phyloP scores from a whole-genome alignment of 73 alveolate genomes.

The Tetrahymena elliotti region DNA sequence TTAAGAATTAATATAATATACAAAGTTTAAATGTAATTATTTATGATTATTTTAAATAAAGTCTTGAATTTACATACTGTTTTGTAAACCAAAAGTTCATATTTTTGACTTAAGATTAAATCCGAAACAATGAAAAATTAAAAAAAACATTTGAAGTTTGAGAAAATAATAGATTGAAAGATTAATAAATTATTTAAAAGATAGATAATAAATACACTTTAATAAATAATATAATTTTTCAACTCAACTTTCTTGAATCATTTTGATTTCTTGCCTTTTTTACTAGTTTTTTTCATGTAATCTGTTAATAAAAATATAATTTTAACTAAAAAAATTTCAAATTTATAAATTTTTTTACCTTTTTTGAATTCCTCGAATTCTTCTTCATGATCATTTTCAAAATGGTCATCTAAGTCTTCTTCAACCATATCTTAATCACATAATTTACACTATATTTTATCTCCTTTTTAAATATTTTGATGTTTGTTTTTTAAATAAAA shows the following conservation, averaged over 20 bases:
- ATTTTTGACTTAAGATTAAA: too few species aligned
- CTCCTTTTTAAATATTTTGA: background rate
- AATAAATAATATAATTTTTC: too few species aligned
- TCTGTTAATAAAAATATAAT: background rate
- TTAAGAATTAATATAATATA: too few species aligned
- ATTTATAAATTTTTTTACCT: background rate
- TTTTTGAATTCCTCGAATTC: background rate
- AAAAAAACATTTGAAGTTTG: too few species aligned
- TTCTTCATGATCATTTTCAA: background rate
- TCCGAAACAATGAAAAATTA: too few species aligned
- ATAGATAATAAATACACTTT: background rate
- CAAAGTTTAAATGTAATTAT: too few species aligned
- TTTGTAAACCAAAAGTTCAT: too few species aligned
- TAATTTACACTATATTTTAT: background rate
- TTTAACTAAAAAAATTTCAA: background rate
- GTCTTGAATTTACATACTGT: too few species aligned
- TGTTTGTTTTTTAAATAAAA: background rate
- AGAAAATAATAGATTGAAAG: too few species aligned
- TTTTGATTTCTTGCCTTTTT: background rate
- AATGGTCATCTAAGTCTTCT: background rate
- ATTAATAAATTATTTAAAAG: too few species aligned
- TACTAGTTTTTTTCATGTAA: background rate
- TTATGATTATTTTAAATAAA: too few species aligned
- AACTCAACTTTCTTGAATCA: background rate
- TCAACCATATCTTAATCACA: background rate